Percentiles rank a stretch among this genome's conserved stretches.
phyloP scores from a whole-genome alignment of 2,329 filamentous ascomycete species.

The Monosporascus sp. region DNA sequence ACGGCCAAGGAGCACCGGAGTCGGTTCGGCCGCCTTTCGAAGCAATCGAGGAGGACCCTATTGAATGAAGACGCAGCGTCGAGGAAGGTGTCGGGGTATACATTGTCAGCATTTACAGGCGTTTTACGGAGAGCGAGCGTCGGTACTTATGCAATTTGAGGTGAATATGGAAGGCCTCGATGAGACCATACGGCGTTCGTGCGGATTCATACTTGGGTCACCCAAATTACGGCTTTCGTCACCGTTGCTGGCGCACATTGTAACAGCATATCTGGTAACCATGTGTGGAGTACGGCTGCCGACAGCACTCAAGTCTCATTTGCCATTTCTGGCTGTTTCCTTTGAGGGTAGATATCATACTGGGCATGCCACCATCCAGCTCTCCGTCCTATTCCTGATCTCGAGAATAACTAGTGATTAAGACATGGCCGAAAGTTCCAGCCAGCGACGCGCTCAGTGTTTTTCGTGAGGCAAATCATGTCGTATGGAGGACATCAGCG shows the following conservation, averaged over 20 bases:
- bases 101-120: slow-evolving; percentile 25
- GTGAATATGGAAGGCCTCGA: neutral
- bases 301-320: neutral
- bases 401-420: no score
- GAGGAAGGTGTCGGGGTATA: slow-evolving; percentile 8
- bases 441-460: no score
- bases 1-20: slow-evolving; percentile 48
- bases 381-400: no score
- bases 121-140: slow-evolving; percentile 13
- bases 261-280: neutral
- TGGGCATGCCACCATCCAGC: no score
- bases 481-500: no score
- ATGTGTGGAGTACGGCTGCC: neutral
- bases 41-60: slow-evolving; percentile 47
- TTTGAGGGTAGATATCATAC: no score
- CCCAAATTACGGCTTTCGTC: neutral
- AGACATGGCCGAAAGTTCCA: no score
- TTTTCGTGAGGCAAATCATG: no score
- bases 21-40: slow-evolving; percentile 49
- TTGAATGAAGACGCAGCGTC: slow-evolving; percentile 25
- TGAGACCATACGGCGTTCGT: neutral
- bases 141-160: neutral
- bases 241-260: neutral
- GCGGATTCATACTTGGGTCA: slow-evolving; percentile 2
- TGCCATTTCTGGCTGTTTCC: neutral